Percentiles rank a stretch among this genome's conserved stretches.
phyloP scores from a whole-genome alignment of 2,329 filamentous ascomycete species.

The Daldinia sp. region DNA sequence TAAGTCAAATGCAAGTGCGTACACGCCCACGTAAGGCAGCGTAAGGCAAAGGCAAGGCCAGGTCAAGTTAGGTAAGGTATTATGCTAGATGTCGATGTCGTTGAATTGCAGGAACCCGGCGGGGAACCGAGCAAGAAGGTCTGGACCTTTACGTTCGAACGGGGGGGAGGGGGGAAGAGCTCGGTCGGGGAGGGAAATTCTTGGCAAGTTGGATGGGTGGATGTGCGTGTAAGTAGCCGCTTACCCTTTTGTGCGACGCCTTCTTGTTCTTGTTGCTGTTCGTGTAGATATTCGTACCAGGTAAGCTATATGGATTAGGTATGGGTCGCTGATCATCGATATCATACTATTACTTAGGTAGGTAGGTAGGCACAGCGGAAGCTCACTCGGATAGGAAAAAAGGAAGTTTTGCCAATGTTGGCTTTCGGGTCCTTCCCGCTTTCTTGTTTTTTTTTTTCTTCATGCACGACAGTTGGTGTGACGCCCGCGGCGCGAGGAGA shows the following conservation, averaged over 20 bases:
- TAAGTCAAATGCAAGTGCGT: neutral
- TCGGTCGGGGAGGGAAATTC: neutral
- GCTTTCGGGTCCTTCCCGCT: slow-evolving; percentile 35
- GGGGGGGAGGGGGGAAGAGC: neutral
- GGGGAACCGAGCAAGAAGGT: neutral
- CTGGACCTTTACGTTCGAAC: neutral
- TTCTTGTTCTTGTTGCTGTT: neutral
- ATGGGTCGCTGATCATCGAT: neutral
- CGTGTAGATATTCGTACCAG: neutral
- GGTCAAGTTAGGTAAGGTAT: neutral
- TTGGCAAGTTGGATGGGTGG: neutral
- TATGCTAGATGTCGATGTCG: neutral
- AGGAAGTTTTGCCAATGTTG: slow-evolving; percentile 9
- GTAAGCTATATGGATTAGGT: neutral
- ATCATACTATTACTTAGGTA: neutral
- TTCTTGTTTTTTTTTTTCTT: slow-evolving; percentile 3
- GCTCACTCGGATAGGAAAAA: neutral
- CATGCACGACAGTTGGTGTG: slow-evolving; percentile 24
- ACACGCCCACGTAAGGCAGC: neutral
- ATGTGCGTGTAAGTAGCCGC: slow-evolving; percentile 4
- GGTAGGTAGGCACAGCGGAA: neutral
- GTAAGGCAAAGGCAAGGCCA: no score
- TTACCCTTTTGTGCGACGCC: slow-evolving; percentile 4
- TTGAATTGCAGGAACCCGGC: slow-evolving; percentile 6
- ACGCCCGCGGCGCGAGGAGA: neutral